A percentile compares a stretch with the other conserved stretches of the same genome.
phyloP scores from a whole-genome alignment of 2,329 filamentous ascomycete genomes.

The Aspergillus melleus region DNA sequence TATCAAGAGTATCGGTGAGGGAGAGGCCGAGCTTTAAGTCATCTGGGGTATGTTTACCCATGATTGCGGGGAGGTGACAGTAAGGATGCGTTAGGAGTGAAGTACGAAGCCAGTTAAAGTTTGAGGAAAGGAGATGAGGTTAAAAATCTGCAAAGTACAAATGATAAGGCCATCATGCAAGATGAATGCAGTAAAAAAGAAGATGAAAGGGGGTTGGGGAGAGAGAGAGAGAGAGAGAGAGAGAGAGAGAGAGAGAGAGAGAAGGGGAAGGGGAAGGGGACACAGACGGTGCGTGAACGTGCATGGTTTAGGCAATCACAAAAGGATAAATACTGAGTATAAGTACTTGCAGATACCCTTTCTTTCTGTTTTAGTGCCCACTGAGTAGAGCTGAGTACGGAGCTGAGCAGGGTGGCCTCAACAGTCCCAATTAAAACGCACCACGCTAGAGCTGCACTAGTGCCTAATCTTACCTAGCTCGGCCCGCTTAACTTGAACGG shows the following conservation, averaged over 20 bases:
- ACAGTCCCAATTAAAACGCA: too few relatives aligned
- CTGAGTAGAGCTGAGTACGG: too few relatives aligned
- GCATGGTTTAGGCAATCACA: background rate
- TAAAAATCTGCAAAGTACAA: background rate
- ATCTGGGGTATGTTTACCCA: conserved; percentile 8
- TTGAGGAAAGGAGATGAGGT: background rate
- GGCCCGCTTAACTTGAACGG: too few relatives aligned
- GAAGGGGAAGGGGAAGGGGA: background rate
- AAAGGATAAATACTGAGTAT: background rate
- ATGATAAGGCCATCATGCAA: background rate
- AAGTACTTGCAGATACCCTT: too few relatives aligned
- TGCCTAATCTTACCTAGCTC: too few relatives aligned
- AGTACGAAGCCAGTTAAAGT: background rate
- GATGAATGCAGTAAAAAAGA: background rate
- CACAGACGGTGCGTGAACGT: background rate
- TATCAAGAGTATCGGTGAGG: conserved; percentile 1
- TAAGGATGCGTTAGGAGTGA: background rate
- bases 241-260: background rate
- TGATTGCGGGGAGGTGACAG: background rate
- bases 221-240: background rate
- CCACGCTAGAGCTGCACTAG: too few relatives aligned
- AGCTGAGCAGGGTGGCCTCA: too few relatives aligned
- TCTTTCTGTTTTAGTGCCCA: too few relatives aligned
- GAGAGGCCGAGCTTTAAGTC: background rate
- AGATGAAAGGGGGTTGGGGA: background rate